Evolutionary conservation across 441 rosid genomes (phyloP).

Genomic region (Syzygium syzygioides): DNA sequence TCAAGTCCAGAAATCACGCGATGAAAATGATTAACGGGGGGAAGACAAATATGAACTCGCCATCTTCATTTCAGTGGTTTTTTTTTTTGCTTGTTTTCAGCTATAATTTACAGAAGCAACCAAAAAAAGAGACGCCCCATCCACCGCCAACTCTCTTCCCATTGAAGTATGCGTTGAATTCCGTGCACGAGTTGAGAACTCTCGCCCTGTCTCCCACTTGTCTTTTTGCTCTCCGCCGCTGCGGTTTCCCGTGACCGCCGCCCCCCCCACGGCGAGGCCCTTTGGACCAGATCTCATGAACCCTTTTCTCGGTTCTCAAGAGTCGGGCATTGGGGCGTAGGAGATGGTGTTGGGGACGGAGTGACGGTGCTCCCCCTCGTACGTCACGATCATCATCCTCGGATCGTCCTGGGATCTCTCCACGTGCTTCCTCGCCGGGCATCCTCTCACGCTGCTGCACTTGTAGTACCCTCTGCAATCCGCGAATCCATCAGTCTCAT

Average conservation of each 20-base stretch:
- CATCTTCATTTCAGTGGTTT: neutral
- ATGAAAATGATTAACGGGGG: neutral
- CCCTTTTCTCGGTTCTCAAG: neutral
- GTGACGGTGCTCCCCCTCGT: slow-evolving; percentile 20
- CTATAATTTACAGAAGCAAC: neutral
- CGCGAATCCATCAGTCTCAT: neutral
- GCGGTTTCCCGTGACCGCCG: neutral
- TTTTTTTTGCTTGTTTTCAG: neutral
- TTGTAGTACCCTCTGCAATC: slow-evolving; percentile 3
- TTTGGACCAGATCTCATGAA: neutral
- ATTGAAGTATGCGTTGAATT: neutral
- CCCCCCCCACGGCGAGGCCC: neutral
- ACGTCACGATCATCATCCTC: slow-evolving; percentile 9
- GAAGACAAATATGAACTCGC: neutral
- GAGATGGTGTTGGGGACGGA: slow-evolving; percentile 6
- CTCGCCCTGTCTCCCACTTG: neutral
- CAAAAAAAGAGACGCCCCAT: neutral
- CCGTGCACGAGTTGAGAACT: neutral
- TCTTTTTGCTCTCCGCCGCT: neutral
- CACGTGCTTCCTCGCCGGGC: slow-evolving; percentile 7
- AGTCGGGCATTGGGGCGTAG: neutral
- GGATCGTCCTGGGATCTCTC: slow-evolving; percentile 20
- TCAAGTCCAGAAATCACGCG: neutral
- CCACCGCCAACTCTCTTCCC: neutral
- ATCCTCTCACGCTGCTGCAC: slow-evolving; percentile 5